Evolutionary conservation across 352 stramenopile genomes (phyloP).

Genomic region (Thraustochytrium striatum): DNA sequence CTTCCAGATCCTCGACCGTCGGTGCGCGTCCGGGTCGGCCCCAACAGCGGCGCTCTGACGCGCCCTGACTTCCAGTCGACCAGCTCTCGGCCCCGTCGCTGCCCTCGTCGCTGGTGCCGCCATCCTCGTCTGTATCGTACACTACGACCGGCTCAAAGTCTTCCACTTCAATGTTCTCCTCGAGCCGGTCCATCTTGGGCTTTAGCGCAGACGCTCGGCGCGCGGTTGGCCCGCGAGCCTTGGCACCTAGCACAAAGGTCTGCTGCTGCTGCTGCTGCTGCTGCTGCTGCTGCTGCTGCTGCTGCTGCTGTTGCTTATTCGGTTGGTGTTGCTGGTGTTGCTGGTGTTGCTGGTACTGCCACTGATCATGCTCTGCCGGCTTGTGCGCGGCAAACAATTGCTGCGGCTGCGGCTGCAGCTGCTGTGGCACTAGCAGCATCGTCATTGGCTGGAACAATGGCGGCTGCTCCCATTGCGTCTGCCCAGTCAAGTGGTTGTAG

Average conservation of each 20-base stretch:
- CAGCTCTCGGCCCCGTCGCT: not conserved
- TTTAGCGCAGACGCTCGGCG: not conserved
- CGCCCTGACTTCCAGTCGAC: not conserved
- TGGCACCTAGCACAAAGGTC: not conserved
- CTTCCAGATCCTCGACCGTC: not conserved
- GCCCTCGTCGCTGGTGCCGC: not conserved
- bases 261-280: not conserved
- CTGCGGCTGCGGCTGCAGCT: slow-evolving; percentile 33
- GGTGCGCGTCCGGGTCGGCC: not conserved
- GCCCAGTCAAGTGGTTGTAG: slow-evolving; percentile 87
- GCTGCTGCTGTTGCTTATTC: not conserved
- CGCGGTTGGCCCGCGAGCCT: not conserved
- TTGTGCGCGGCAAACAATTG: slow-evolving; percentile 35
- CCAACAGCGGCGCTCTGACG: not conserved
- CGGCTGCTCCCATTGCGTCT: slow-evolving; percentile 96
- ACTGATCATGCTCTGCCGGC: not conserved
- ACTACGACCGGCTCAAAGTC: too few species aligned
- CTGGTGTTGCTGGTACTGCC: slow-evolving; percentile 57
- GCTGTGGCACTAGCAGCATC: slow-evolving; percentile 45
- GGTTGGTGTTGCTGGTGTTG: slow-evolving; percentile 51
- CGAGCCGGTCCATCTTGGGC: not conserved
- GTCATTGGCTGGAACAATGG: slow-evolving; percentile 20
- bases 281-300: slow-evolving; percentile 8
- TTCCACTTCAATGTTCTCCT: not conserved
- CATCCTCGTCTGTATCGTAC: not conserved